A percentile compares a stretch with the other conserved stretches of the same genome.
Conservation (phyloP, 1,139 yeast genomes). For the Kazachstania sp. region DNA sequence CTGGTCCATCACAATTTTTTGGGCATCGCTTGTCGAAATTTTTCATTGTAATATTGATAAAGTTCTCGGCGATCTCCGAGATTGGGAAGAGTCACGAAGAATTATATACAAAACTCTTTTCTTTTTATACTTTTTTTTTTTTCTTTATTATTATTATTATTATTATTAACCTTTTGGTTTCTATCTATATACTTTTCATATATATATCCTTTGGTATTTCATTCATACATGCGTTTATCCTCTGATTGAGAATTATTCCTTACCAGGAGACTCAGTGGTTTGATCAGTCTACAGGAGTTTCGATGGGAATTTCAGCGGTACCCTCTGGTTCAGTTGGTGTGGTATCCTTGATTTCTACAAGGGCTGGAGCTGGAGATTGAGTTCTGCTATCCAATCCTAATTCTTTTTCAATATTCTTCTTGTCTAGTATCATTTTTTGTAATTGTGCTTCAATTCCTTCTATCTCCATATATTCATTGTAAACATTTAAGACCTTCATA, state of each 20-base stretch:
- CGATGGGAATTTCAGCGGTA: not conserved
- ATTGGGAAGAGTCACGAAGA: not conserved
- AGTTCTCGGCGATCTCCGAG: constrained; percentile 5
- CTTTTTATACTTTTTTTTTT: not conserved
- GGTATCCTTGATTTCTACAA: not conserved
- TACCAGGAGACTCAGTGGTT: too few species aligned
- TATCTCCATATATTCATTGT: constrained; percentile 40
- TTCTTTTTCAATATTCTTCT: constrained; percentile 28
- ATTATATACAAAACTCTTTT: not conserved
- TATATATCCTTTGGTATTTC: too few species aligned
- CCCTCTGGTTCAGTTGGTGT: not conserved
- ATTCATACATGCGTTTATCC: too few species aligned
- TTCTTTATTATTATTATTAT: not conserved
- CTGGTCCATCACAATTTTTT: too few species aligned
- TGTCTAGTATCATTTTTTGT: constrained; percentile 32
- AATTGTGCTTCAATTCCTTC: constrained; percentile 36
- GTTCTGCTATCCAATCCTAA: not conserved
- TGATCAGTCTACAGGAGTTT: too few species aligned
- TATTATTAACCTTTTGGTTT: too few species aligned
- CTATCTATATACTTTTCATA: not conserved
- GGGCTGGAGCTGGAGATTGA: not conserved
- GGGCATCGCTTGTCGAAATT: not conserved
- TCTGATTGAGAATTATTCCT: too few species aligned
- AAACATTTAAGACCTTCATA: constrained; percentile 40
- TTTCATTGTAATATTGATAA: not conserved